A percentile compares a stretch with the other conserved stretches of the same genome.
phyloP scores from a whole-genome alignment of 129 eudicot genomes.

The Saussurea involucrata region DNA sequence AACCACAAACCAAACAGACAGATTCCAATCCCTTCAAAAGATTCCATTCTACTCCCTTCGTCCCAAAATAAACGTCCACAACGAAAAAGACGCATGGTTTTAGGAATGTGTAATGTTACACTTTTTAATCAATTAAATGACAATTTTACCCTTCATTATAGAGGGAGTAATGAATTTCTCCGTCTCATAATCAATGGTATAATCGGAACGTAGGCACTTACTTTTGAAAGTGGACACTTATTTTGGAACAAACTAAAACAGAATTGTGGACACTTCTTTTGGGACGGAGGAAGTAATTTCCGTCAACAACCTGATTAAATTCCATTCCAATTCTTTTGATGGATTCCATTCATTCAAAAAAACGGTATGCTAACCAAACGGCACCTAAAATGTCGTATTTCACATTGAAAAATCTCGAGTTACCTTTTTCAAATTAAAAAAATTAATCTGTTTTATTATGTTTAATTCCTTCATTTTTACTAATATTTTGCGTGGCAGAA shows the following conservation, averaged over 20 bases:
- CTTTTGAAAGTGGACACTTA: no score
- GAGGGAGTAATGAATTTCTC: no score
- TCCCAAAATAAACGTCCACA: not conserved
- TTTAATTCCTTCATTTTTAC: not conserved
- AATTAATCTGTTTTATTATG: not conserved
- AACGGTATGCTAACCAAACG: not conserved
- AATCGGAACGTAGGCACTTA: no score
- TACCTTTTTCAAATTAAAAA: not conserved
- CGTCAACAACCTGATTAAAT: not conserved
- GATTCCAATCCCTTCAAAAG: not conserved
- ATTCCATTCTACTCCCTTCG: not conserved
- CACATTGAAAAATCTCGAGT: not conserved
- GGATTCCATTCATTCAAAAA: not conserved
- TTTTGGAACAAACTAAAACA: no score
- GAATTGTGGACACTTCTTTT: not conserved
- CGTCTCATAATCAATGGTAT: no score
- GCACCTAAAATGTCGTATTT: not conserved
- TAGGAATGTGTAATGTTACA: not conserved
- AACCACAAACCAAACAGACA: not conserved
- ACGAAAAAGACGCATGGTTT: not conserved
- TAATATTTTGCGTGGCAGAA: conserved; percentile 31
- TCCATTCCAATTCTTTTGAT: not conserved
- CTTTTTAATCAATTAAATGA: no score
- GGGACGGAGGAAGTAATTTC: not conserved
- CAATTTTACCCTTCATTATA: no score